Evolutionary conservation across 768 basidiomycete genomes (phyloP), one percentile per base, ranked within the genome.

Genomic region (Wakefieldia striispora): DNA sequence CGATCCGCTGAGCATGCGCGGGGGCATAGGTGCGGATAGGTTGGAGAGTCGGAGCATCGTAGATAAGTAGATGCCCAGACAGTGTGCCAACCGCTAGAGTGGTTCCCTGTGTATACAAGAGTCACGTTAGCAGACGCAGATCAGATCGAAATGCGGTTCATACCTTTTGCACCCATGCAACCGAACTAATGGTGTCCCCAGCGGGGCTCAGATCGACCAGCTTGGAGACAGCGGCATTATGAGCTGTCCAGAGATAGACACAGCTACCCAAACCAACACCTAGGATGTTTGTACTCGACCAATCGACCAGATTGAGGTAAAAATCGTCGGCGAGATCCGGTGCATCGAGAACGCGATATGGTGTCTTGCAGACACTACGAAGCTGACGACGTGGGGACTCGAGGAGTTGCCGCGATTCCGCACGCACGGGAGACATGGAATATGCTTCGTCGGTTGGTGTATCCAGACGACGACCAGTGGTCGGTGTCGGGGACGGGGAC

Each of bases 321-420:
- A 97, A 99, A 67, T 99, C 95, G 65, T 98, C 95, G 24, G 93
- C 92, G 12, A 99, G 82, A 47, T 98, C 95, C 0, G 95, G 97
- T 8, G 95, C 95, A 64, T 99, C 95, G 29, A 98, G 80, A 1
- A 97, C 95, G 50, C 97, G 84, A 73, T 95, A 98, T 2, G 95
- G 95, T 0, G 95, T 97, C 68, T 95, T 94, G 72, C 87, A 87
- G 2, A 97, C 88, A 50, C 76, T 84, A 38, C 95, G 82, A 7
- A 90, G 80, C 50, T 85, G 78, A 43, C 90, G 83, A 24, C 90
- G 78, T 0, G 95, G 93, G 47, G 86, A 89, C 54, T 94, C 83
- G 39, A 99, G 82, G 14, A 97, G 76, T 43, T 79, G 79, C 23
- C 91, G 83, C 56, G 85, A 91, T 59, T 88, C 86, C 37, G 86